Evolutionary conservation across 163 green algal genomes (phyloP), one percentile per base, ranked within the genome.

Genomic region (Scenedesmus sp.): DNA sequence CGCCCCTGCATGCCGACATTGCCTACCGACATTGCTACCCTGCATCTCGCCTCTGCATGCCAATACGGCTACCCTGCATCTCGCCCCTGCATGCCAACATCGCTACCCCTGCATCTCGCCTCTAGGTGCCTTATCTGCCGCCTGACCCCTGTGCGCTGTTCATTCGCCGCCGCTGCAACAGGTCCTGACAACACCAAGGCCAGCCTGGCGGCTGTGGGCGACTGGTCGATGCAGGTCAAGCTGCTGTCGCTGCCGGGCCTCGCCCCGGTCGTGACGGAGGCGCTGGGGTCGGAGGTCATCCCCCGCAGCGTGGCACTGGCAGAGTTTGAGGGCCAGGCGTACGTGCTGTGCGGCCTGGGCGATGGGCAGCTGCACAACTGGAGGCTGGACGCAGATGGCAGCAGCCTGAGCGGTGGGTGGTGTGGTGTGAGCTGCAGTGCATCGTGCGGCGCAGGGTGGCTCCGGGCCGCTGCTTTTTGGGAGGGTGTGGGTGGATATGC

Each of bases 291-390:
- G 0, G 96, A 98, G 53, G 94, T 99, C 90, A 99, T 99, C 90
- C 98, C 98, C 0, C 93, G 98, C 40, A 95, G 94, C 33, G 93
- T 98, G 30, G 94, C 99, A 26, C 93, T 99, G 46, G 95, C 94
- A 59, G 89, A 93, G 18, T 97, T 99, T 91, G 98, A 99, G 73
- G 96, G 93, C 15, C 83, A 88, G 83, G 85, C 94, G 4, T 99
- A 92, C 72, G 49, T 92, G 46, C 94, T 99, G 65, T 95, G 93
- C 37, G 98, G 96, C 0, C 91, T 99, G 86, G 98, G 98, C 15
- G 98, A 99, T 86, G 98, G 98, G 42, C 92, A 95, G 72, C 93
- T 98, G 46, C 91, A 95, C 81, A 98, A 93, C 87, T 98, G 95
- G 94, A 81, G 93, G 24, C 59, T 97, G 44, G 92, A 95, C 18